phyloP scores from a whole-genome alignment of 305 asterid species.

The Fraxinus sp. region DNA sequence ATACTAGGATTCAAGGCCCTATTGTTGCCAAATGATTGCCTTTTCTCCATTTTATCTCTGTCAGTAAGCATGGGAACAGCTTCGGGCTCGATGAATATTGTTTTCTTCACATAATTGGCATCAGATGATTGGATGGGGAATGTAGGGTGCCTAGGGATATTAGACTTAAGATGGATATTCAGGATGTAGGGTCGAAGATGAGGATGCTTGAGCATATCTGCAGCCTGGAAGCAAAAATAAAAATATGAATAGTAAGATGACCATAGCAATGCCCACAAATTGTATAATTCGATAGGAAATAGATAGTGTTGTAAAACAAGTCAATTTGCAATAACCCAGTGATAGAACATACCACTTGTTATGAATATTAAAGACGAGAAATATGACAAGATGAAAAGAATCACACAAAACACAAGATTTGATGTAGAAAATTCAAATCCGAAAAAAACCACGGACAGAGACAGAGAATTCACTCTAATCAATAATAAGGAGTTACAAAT shows the following conservation, averaged over 20 bases:
- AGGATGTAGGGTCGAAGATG: slow-evolving; percentile 75
- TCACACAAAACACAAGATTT: background rate
- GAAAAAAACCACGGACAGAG: background rate
- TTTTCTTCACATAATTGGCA: slow-evolving; percentile 46
- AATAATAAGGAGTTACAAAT: background rate
- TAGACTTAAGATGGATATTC: slow-evolving; percentile 52
- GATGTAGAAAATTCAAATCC: background rate
- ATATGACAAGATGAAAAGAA: background rate
- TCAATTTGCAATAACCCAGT: background rate
- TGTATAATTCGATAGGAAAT: background rate
- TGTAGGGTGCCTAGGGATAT: slow-evolving; percentile 60
- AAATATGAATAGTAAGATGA: background rate
- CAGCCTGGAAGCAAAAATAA: slow-evolving; percentile 59
- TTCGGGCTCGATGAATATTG: slow-evolving; percentile 47
- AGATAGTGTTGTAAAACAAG: background rate
- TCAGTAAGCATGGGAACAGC: slow-evolving; percentile 26
- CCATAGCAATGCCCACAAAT: background rate
- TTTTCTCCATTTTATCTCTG: slow-evolving; percentile 42
- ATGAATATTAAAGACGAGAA: background rate
- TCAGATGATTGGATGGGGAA: slow-evolving; percentile 41
- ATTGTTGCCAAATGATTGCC: slow-evolving; percentile 64
- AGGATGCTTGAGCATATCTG: slow-evolving; percentile 76
- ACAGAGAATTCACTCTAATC: background rate
- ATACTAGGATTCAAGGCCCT: slow-evolving; percentile 95
- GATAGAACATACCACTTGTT: background rate